phyloP scores from a whole-genome alignment of 805 yeast genomes.

The Schwanniomyces occidentalis region DNA sequence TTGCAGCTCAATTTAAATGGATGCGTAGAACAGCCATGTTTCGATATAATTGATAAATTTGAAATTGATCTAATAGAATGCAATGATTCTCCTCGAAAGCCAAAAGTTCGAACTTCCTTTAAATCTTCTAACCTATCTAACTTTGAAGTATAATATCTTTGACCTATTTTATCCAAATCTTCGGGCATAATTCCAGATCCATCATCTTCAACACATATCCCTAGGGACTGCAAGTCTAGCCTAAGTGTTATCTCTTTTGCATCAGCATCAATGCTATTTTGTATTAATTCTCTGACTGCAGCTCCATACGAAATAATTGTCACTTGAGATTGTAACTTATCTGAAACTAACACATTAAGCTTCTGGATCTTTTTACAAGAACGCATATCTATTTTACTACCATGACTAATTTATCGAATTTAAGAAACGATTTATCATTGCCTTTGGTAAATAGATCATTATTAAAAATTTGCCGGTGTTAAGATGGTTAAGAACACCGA shows the following conservation, averaged over 20 bases:
- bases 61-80: conserved; percentile 52
- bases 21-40: conserved; percentile 16
- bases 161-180: conserved; percentile 50
- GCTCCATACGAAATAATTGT: conserved; percentile 35
- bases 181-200: conserved; percentile 64
- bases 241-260: conserved; percentile 40
- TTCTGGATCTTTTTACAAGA: conserved; percentile 10
- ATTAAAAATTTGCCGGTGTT: no score
- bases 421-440: no score
- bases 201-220: conserved; percentile 56
- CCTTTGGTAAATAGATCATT: no score
- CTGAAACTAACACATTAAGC: conserved; percentile 12
- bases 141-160: conserved; percentile 58
- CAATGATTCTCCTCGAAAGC: conserved; percentile 76
- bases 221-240: conserved; percentile 30
- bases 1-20: conserved; percentile 2
- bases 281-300: conserved; percentile 50
- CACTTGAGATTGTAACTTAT: conserved; percentile 30
- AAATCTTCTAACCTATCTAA: conserved; percentile 38
- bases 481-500: no score
- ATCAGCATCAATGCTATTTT: conserved; percentile 56
- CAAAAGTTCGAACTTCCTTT: conserved; percentile 44
- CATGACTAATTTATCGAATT: no score
- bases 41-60: conserved; percentile 49
- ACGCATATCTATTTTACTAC: no score